These are phyloP conservation scores for Pseudocercospora fuligena DNA, from an alignment of 2,329 filamentous ascomycete genomes.

Conservation along the genomic window DNA sequence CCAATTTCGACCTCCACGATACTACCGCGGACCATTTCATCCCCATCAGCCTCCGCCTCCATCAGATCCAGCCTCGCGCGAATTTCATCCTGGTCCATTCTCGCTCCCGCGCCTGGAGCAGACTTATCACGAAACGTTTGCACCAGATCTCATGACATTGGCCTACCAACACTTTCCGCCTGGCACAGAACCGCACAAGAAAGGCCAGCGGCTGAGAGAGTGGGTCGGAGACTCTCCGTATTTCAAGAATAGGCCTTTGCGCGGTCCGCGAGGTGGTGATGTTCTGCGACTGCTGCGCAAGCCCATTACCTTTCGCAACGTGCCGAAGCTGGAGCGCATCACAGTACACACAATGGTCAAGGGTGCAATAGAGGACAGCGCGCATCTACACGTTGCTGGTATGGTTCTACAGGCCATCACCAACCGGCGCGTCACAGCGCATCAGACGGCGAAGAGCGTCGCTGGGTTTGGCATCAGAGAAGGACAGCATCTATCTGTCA, in stretches of 20 bases:
- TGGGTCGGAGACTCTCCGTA: conserved; percentile 95
- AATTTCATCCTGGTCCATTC: conserved; percentile 91
- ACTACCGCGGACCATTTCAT: conserved; percentile 90
- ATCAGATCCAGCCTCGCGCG: conserved; percentile 84
- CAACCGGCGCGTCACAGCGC: conserved; percentile 72
- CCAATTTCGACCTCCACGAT: conserved; percentile 92
- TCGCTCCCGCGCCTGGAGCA: conserved; percentile 83
- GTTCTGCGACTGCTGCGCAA: conserved; percentile 70
- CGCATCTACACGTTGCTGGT: conserved; percentile 79
- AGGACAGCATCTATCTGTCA: conserved; percentile 75
- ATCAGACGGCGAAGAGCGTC: conserved; percentile 71
- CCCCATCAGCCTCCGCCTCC: conserved; percentile 87
- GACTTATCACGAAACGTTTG: conserved; percentile 85
- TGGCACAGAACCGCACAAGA: conserved; percentile 65
- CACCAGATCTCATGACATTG: conserved; percentile 84
- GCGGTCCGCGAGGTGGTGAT: conserved; percentile 80
- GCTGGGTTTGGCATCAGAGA: conserved; percentile 74
- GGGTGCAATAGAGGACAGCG: conserved; percentile 70
- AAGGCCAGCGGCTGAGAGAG: conserved; percentile 71
- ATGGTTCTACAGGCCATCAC: conserved; percentile 86
- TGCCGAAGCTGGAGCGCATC: conserved; percentile 80
- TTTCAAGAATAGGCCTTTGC: conserved; percentile 85
- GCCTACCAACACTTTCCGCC: conserved; percentile 86
- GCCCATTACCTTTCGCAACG: conserved; percentile 76
- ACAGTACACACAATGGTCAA: conserved; percentile 78